Evolutionary conservation across 306 rosid species (phyloP), one percentile per base, ranked within the genome.

Genomic region (Canavalia gladiata): DNA sequence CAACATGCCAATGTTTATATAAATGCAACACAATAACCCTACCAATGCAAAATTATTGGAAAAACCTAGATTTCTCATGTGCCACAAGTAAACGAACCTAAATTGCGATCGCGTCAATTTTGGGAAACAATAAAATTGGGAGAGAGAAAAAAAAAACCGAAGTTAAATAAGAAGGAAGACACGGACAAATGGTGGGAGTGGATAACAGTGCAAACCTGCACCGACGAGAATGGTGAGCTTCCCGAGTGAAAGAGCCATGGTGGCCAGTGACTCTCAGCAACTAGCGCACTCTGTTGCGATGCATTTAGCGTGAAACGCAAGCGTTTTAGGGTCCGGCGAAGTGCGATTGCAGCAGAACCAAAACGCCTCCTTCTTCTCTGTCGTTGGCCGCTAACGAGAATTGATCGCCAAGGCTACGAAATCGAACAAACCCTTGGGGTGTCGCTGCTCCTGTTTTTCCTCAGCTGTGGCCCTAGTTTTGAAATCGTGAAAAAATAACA

Each of bases 201-300:
- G 30, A 77, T 30, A 49, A 69, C 35, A 70, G 86, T 11, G 72
- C 54, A 70, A 59, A 96, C 99, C 99, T 88, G 99, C 99, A 42
- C 99, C 98, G 10, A 96, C 71, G 82, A 96, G 89, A 85, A 96
- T 87, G 85, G 92, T 84, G 58, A 96, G 84, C 91, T 87, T 96
- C 68, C 90, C 97, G 43, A 93, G 80, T 59, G 98, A 56, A 45
- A 95, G 86, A 87, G 96, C 90, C 99, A 95, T 95, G 72, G 83
- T 75, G 42, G 46, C 54, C 69, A 69, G 77, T 75, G 64, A 67
- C 9, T 75, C 76, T 70, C 70, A 29, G 57, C 12, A 76, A 68
- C 86, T 59, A 59, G 52, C 28, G 54, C 39, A 74, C 56, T 71
- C 33, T 41, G 75, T 54, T 3, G 37, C 12, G n/a, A 30, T 57